Percentiles rank a stretch among this genome's conserved stretches.
Conservation (phyloP, 352 stramenopile species). For the Globisporangium cylindrosporum region DNA sequence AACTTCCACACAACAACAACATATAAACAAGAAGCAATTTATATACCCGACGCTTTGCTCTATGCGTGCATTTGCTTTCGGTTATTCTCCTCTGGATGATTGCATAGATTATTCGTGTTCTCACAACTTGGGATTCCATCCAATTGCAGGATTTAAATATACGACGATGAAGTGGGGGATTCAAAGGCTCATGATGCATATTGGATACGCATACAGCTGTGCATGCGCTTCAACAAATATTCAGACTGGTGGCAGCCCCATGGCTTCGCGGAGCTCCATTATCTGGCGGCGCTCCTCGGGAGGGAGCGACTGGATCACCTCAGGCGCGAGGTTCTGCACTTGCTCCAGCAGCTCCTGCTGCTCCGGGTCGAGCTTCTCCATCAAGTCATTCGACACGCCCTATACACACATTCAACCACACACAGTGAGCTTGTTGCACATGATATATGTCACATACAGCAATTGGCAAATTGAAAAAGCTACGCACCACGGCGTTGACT, state of each 20-base stretch:
- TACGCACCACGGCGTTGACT: slow-evolving; percentile 46
- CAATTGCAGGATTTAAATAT: background rate
- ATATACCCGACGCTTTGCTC: background rate
- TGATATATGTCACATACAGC: background rate
- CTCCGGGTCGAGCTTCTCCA: slow-evolving; percentile 70
- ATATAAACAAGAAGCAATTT: background rate
- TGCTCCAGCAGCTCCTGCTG: slow-evolving; percentile 79
- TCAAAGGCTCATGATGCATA: background rate
- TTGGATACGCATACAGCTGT: background rate
- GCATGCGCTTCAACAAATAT: background rate
- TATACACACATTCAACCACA: slow-evolving; percentile 8
- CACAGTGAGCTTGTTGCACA: background rate
- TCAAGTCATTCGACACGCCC: slow-evolving; percentile 62
- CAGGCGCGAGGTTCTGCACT: slow-evolving; percentile 74
- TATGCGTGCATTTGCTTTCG: background rate
- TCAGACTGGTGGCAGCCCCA: slow-evolving; percentile 65
- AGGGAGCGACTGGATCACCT: slow-evolving; percentile 78
- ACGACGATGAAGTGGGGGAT: background rate
- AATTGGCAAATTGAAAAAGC: background rate
- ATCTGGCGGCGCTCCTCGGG: slow-evolving; percentile 72
- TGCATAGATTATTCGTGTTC: background rate
- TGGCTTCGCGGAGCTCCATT: slow-evolving; percentile 80
- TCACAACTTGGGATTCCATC: background rate
- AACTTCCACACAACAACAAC: background rate
- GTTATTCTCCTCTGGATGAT: background rate